Evolutionary conservation across 306 rosid species (phyloP).

Genomic region (Purshia tridentata): DNA sequence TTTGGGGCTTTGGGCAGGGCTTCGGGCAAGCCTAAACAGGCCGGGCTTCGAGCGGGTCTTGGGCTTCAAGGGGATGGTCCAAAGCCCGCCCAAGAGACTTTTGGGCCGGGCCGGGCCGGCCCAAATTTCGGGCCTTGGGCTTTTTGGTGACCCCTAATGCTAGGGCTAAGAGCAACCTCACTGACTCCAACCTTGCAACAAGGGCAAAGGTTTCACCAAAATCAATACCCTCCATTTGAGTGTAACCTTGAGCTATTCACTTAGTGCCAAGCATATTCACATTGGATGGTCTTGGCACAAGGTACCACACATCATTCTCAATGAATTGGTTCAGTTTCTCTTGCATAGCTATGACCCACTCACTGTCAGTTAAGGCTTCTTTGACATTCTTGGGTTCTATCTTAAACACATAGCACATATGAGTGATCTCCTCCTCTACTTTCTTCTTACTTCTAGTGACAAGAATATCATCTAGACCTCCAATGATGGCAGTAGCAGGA

Average conservation of each 20-base stretch:
- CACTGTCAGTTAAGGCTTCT: background rate
- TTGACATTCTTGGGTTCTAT: background rate
- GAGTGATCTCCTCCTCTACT: too few relatives aligned
- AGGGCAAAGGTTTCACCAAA: constrained; percentile 1
- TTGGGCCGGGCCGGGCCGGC: too few relatives aligned
- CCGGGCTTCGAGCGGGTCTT: too few relatives aligned
- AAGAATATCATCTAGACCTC: too few relatives aligned
- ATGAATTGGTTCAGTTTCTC: background rate
- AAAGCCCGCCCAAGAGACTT: too few relatives aligned
- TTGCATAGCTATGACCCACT: background rate
- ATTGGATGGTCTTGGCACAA: background rate
- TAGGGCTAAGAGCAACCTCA: background rate
- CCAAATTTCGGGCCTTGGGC: too few relatives aligned
- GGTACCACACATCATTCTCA: background rate
- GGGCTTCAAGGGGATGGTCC: too few relatives aligned
- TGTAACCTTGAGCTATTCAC: background rate
- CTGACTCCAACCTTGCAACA: background rate
- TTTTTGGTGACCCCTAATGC: too few relatives aligned
- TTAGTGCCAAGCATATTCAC: background rate
- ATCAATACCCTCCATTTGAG: background rate
- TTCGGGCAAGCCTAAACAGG: too few relatives aligned
- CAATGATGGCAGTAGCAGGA: background rate
- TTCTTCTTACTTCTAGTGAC: too few relatives aligned
- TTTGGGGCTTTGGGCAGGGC: too few relatives aligned
- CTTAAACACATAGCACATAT: background rate